phyloP scores from a whole-genome alignment of 495 filamentous ascomycete species.

The Lindgomyces ingoldianus region DNA sequence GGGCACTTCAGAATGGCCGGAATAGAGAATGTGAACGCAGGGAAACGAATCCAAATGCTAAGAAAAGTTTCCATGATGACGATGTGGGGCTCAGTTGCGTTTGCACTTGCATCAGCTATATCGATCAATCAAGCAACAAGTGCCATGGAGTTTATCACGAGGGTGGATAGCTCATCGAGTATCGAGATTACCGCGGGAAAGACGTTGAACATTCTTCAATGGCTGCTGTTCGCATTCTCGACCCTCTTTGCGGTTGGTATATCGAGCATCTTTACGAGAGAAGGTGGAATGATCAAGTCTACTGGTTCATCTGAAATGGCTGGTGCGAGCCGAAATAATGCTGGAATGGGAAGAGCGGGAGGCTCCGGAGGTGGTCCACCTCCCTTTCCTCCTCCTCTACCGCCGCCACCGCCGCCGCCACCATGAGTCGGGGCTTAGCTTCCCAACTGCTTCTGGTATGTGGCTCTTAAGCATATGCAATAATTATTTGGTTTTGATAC shows the following conservation, averaged over 20 bases:
- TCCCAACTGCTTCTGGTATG: no score
- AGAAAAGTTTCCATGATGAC: slow-evolving; percentile 5
- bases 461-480: no score
- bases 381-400: no score
- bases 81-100: slow-evolving; percentile 5
- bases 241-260: slow-evolving; percentile 1
- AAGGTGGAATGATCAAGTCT: slow-evolving; percentile 1
- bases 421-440: no score
- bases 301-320: not conserved
- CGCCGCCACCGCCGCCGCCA: no score
- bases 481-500: no score
- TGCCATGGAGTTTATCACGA: not conserved
- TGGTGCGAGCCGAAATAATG: no score
- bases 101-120: not conserved
- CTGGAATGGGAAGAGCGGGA: no score
- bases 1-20: not conserved
- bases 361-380: no score
- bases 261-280: not conserved
- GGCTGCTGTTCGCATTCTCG: not conserved
- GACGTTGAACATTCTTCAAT: not conserved
- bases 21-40: not conserved
- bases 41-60: not conserved
- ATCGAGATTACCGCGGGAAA: not conserved
- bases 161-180: not conserved
- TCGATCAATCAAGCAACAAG: not conserved